These are phyloP conservation scores for Durusdinium trenchii DNA, from an alignment of 73 alveolate species.

Conservation along the genomic window DNA sequence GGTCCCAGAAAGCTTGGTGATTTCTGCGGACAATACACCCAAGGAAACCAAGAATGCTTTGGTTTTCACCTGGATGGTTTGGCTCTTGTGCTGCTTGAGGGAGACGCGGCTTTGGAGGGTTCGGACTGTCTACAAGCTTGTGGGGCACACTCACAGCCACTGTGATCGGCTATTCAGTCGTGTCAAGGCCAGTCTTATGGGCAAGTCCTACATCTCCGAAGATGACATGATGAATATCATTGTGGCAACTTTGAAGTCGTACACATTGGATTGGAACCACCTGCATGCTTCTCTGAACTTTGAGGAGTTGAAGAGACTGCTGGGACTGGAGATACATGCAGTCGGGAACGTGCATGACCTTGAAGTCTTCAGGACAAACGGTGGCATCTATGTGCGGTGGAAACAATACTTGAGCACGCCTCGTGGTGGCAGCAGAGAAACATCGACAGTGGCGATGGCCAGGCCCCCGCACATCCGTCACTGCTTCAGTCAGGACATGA, in stretches of 20 bases:
- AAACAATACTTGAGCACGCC: not conserved
- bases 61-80: not conserved
- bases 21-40: not conserved
- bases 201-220: not conserved
- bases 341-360: constrained; percentile 3
- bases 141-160: constrained; percentile 34
- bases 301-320: not conserved
- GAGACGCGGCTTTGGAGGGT: not conserved
- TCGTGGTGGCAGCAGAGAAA: not conserved
- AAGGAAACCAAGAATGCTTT: constrained; percentile 14
- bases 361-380: not conserved
- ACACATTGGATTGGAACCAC: not conserved
- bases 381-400: not conserved
- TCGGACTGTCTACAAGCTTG: not conserved
- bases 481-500: not conserved
- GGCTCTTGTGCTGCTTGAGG: not conserved
- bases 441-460: not conserved
- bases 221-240: not conserved
- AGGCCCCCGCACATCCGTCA: not conserved
- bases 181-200: not conserved
- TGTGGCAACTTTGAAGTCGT: not conserved
- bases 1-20: not conserved
- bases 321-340: not conserved
- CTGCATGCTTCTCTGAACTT: not conserved
- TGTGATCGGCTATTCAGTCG: not conserved